Evolutionary conservation across 2,329 filamentous ascomycete genomes (phyloP).

Genomic region (Domatiomyces globalis): DNA sequence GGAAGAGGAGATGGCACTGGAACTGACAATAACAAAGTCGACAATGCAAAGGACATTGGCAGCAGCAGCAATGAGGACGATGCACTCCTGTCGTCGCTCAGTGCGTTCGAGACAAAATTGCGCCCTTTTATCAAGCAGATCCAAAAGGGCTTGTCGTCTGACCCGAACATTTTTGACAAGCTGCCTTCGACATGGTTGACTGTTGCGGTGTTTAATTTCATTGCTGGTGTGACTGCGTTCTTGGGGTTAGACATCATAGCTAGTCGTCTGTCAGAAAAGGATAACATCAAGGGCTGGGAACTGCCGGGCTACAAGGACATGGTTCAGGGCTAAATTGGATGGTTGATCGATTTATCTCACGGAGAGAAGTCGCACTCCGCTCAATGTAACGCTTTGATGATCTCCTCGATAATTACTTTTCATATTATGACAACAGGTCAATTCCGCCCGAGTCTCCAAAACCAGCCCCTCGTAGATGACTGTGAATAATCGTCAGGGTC

Average conservation of each 20-base stretch:
- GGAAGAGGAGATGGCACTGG: slow-evolving; percentile 7
- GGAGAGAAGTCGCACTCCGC: no score
- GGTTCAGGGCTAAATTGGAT: slow-evolving; percentile 3
- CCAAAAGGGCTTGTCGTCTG: slow-evolving; percentile 23
- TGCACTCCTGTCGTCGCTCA: slow-evolving; percentile 25
- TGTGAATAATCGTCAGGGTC: no score
- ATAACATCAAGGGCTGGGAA: slow-evolving; percentile 24
- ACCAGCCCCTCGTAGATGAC: no score
- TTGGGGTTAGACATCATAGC: slow-evolving; percentile 24
- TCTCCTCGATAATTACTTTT: no score
- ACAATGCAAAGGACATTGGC: background rate
- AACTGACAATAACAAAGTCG: slow-evolving; percentile 5
- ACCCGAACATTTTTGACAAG: slow-evolving; percentile 2
- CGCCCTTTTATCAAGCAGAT: slow-evolving; percentile 32
- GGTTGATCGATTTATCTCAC: no score
- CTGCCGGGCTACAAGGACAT: slow-evolving; percentile 26
- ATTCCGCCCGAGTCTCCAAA: no score
- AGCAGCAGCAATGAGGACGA: background rate
- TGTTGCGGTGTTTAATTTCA: slow-evolving; percentile 21
- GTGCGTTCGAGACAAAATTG: slow-evolving; percentile 32
- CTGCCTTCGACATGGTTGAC: slow-evolving; percentile 23
- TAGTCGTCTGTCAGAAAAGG: slow-evolving; percentile 20
- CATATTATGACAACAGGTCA: no score
- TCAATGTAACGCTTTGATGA: no score
- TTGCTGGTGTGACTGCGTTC: slow-evolving; percentile 21